Base-by-base conservation (phyloP, 2,329 filamentous ascomycete genomes). In the Dactylellina parvicollis region DNA sequence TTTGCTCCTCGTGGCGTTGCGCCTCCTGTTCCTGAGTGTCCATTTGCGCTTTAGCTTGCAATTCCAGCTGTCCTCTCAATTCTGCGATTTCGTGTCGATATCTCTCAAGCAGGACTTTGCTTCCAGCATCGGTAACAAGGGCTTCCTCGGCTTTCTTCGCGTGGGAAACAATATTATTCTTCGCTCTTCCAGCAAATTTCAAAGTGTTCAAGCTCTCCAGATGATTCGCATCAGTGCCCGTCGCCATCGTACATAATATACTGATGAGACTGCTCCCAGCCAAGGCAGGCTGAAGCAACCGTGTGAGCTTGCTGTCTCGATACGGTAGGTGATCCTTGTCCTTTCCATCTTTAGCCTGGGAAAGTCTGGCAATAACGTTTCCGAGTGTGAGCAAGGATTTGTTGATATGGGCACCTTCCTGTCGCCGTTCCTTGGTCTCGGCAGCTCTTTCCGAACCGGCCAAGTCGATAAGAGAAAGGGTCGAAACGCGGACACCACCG, bases 341-440 rank as follows among this genome's bases (percentile, higher is more conserved):
- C 46, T 74, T 4, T 85, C 83, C 79, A 90, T 96, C 96, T 78
- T 90, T 88, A 62, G 92, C 92, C 34, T 67, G 65, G 0, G 94
- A 96, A n/a, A 99, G 84, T 75, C 91, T 90, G 9, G 92, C 91
- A 79, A 99, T 97, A 78, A 99, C 95, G 0, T 92, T 99, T 56
- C 95, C 95, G 2, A 99, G 84, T 0, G 95, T 99, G 69, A 99
- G 87, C 79, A 99, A 83, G 80, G 92, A 97, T 83, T 98, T 98
- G 84, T 99, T 99, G 82, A 99, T 99, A 80, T 99, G 95, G 10
- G 94, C 94, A 75, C 95, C 95, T 82, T 99, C 95, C 14, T 92
- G 92, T 47, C 95, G 87, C 59, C 95, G 88, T 82, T 98, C 95
- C 80, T 98, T 99, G 61, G 90, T 91, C 78, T 98, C 95, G 2